phyloP scores from a whole-genome alignment of 1,284 basidiomycete species.

The Amylostereum chailletii region DNA sequence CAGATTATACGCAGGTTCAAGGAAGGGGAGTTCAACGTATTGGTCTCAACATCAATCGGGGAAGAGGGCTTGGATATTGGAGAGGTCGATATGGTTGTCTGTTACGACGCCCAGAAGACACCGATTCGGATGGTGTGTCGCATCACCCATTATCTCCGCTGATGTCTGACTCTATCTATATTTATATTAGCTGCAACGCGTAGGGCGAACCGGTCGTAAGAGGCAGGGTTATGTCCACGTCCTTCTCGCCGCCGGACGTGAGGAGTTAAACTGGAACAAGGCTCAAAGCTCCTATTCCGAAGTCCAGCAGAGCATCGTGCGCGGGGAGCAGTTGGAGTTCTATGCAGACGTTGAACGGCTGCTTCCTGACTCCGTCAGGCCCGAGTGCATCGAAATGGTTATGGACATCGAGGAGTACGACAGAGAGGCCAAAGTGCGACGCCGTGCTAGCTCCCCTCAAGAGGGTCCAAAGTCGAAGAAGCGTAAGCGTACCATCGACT shows the following conservation, averaged over 20 bases:
- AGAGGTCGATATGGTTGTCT: slow-evolving; percentile 95
- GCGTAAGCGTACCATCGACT: slow-evolving; percentile 61
- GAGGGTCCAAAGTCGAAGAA: slow-evolving; percentile 41
- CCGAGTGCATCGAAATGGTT: slow-evolving; percentile 69
- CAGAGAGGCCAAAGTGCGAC: slow-evolving; percentile 37
- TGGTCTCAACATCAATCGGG: slow-evolving; percentile 95
- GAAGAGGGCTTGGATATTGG: slow-evolving; percentile 99
- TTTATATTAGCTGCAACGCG: slow-evolving; percentile 74
- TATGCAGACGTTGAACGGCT: slow-evolving; percentile 89
- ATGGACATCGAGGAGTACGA: slow-evolving; percentile 76
- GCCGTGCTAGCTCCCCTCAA: slow-evolving; percentile 13
- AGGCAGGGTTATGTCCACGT: slow-evolving; percentile 87
- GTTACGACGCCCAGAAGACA: slow-evolving; percentile 95
- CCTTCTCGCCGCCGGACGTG: slow-evolving; percentile 85
- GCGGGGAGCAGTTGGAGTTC: slow-evolving; percentile 82
- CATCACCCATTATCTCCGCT: background rate
- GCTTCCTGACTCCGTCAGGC: slow-evolving; percentile 72
- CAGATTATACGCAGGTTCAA: slow-evolving; percentile 86
- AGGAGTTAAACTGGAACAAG: slow-evolving; percentile 88
- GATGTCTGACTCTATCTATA: slow-evolving; percentile 2
- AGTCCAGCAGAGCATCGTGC: slow-evolving; percentile 84
- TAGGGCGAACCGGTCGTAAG: slow-evolving; percentile 94
- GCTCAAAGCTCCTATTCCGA: slow-evolving; percentile 85
- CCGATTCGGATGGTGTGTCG: slow-evolving; percentile 86
- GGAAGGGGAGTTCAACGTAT: slow-evolving; percentile 79